phyloP scores from a whole-genome alignment of 257 asterid species.

The Scutellaria minor region DNA sequence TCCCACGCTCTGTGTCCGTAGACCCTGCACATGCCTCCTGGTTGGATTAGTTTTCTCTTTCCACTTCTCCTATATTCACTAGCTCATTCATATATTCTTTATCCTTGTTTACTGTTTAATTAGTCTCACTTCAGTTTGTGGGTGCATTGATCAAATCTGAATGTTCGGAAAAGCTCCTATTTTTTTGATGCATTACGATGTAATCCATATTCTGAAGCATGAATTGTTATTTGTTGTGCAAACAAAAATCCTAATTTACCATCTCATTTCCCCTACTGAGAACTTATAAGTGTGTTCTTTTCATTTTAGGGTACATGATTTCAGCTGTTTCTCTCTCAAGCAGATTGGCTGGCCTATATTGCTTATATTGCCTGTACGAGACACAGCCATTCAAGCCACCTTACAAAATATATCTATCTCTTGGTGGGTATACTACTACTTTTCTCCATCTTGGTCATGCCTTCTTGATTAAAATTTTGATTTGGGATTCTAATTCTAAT shows the following conservation, averaged over 20 bases:
- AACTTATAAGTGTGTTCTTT: neutral
- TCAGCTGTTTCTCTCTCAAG: conserved; percentile 55
- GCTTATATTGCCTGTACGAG: conserved; percentile 74
- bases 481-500: conserved; percentile 25
- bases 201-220: conserved; percentile 15
- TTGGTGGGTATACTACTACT: conserved; percentile 47
- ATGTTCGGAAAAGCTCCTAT: conserved; percentile 1
- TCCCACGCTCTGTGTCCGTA: neutral
- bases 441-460: conserved; percentile 25
- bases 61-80: conserved; percentile 1
- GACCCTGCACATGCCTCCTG: neutral
- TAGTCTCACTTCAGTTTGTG: neutral
- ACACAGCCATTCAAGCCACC: conserved; percentile 87
- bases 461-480: conserved; percentile 11
- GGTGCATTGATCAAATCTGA: conserved; percentile 21
- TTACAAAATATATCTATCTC: conserved; percentile 72
- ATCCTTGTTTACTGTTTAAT: conserved; percentile 1
- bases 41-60: neutral
- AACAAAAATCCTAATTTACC: conserved; percentile 5
- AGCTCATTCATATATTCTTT: neutral
- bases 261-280: conserved; percentile 14
- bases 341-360: conserved; percentile 83
- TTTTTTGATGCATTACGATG: conserved; percentile 2
- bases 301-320: conserved; percentile 63
- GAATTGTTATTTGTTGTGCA: conserved; percentile 8